A percentile compares a stretch with the other conserved stretches of the same genome.
Evolutionary conservation across 2,329 filamentous ascomycete genomes (phyloP).

Genomic region (Scedosporium dehoogii): DNA sequence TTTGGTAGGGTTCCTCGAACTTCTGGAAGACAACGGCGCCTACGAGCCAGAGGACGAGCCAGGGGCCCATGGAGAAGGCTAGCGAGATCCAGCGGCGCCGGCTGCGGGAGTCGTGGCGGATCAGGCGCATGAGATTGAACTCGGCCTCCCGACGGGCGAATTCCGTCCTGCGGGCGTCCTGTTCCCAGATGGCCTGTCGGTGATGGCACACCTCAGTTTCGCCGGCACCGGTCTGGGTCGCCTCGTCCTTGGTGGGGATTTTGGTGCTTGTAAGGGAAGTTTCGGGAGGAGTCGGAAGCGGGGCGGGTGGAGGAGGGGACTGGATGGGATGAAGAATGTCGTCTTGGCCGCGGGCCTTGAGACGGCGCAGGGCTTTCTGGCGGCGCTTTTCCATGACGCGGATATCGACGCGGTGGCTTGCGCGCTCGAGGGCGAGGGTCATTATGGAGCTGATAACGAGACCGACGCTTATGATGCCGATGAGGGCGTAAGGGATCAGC

Average conservation of each 20-base stretch:
- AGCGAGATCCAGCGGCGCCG: slow-evolving; percentile 70
- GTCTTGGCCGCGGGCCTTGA: slow-evolving; percentile 35
- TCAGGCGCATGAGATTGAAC: slow-evolving; percentile 72
- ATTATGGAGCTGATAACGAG: slow-evolving; percentile 74
- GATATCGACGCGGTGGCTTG: slow-evolving; percentile 40
- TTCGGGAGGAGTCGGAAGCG: background rate
- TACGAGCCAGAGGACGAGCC: slow-evolving; percentile 67
- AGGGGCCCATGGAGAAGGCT: slow-evolving; percentile 55
- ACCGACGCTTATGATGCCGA: slow-evolving; percentile 77
- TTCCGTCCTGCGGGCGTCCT: slow-evolving; percentile 22
- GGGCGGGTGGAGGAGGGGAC: slow-evolving; percentile 8
- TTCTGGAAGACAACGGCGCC: slow-evolving; percentile 65
- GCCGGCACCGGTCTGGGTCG: too few species aligned
- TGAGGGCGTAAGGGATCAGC: slow-evolving; percentile 72
- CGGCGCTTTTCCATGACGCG: slow-evolving; percentile 52
- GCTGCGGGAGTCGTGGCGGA: slow-evolving; percentile 55
- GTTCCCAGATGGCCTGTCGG: background rate
- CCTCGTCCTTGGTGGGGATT: slow-evolving; percentile 1
- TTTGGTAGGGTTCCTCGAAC: slow-evolving; percentile 41
- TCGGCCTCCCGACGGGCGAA: slow-evolving; percentile 56
- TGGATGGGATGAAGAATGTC: slow-evolving; percentile 40
- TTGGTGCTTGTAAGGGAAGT: slow-evolving; percentile 5
- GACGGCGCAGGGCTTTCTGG: slow-evolving; percentile 31
- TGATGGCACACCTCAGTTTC: too few species aligned
- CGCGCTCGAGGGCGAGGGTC: slow-evolving; percentile 50